phyloP scores from a whole-genome alignment of 345 rosid genomes.

The Populus pruinosa region DNA sequence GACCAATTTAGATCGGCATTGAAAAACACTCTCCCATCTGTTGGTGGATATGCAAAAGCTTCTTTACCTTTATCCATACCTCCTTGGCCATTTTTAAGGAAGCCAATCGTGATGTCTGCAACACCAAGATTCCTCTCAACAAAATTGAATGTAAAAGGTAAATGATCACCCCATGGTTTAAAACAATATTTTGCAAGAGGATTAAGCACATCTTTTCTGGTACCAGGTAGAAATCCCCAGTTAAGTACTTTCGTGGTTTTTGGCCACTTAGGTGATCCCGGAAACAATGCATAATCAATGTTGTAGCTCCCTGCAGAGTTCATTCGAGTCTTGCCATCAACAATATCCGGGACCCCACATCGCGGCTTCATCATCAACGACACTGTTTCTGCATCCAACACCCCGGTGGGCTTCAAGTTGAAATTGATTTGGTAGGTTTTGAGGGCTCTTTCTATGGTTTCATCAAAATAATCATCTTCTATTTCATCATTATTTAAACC shows the following conservation, averaged over 20 bases:
- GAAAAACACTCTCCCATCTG: not conserved
- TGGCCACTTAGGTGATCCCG: not conserved
- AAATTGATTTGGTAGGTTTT: constrained; percentile 15
- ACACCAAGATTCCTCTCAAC: not conserved
- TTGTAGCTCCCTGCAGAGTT: not conserved
- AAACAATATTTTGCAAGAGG: not conserved
- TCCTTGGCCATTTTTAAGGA: not conserved
- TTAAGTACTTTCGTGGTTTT: not conserved
- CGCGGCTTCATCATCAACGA: constrained; percentile 4
- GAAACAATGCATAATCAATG: not conserved
- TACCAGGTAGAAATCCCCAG: not conserved
- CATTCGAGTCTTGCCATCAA: not conserved
- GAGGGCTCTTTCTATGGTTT: constrained; percentile 1
- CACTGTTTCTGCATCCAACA: constrained; percentile 1
- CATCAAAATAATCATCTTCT: constrained; percentile 6
- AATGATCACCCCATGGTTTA: not conserved
- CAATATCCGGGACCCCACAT: constrained; percentile 13
- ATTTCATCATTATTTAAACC: not conserved
- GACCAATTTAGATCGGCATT: constrained; percentile 11
- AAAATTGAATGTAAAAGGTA: not conserved
- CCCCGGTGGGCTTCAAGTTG: constrained; percentile 6
- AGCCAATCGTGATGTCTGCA: constrained; percentile 14
- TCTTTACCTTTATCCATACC: not conserved
- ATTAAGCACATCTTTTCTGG: not conserved
- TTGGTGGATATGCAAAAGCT: constrained; percentile 9